Evolutionary conservation across 2,329 filamentous ascomycete species (phyloP).

Genomic region (Chaetomiaceae sp.): DNA sequence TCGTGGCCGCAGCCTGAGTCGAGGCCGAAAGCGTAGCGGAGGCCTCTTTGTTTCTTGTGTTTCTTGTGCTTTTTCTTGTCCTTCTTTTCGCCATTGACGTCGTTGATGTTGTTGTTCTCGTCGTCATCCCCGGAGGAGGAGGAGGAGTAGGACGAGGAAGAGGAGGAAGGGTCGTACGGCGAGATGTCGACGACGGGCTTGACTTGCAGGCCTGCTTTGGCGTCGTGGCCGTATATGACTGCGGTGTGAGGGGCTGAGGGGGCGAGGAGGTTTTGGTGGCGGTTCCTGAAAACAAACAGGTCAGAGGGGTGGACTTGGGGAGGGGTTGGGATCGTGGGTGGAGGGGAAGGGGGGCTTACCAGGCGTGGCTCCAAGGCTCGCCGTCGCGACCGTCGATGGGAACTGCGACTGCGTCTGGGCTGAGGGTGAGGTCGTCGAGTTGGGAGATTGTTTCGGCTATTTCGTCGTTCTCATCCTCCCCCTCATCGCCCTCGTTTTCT

Average conservation of each 20-base stretch:
- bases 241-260: slow-evolving; percentile 41
- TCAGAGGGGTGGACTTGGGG: slow-evolving; percentile 38
- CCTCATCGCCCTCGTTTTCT: slow-evolving; percentile 21
- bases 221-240: slow-evolving; percentile 85
- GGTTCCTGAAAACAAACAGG: slow-evolving; percentile 43
- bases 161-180: slow-evolving; percentile 13
- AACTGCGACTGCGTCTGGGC: slow-evolving; percentile 22
- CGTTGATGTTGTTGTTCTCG: slow-evolving; percentile 1
- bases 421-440: not conserved
- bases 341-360: slow-evolving; percentile 32
- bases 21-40: slow-evolving; percentile 70
- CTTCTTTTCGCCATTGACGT: not conserved
- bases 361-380: slow-evolving; percentile 62
- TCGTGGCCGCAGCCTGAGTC: slow-evolving; percentile 81
- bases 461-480: slow-evolving; percentile 1
- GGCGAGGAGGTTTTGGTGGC: slow-evolving; percentile 37
- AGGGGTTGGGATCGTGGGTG: not conserved
- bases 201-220: slow-evolving; percentile 58
- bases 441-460: slow-evolving; percentile 4
- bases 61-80: not conserved
- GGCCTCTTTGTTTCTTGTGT: slow-evolving; percentile 27
- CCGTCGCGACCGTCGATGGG: slow-evolving; percentile 47
- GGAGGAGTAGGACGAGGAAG: not conserved
- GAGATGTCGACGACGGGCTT: slow-evolving; percentile 32
- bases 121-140: too few relatives aligned